Conservation (phyloP, 129 eudicot species). For the Ambrosia trifida region DNA sequence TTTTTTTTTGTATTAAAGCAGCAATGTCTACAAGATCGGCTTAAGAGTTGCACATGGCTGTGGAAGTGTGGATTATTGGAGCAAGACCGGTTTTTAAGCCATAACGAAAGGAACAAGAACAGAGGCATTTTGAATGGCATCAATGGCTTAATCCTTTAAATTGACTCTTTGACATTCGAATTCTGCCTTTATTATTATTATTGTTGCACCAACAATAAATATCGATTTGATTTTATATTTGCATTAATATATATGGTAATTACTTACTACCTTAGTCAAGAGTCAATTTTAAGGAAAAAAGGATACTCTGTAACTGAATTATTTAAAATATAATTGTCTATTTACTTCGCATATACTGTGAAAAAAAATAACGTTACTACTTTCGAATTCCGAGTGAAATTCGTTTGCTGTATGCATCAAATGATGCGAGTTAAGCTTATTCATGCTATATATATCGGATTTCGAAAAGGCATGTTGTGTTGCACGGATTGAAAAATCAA, state of each 20-base stretch:
- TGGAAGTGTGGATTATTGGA: conserved; percentile 17
- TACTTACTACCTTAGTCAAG: background rate
- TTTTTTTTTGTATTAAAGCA: background rate
- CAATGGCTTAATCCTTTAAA: conserved; percentile 5
- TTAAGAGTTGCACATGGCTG: conserved; percentile 1
- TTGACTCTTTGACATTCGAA: background rate
- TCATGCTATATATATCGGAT: no score
- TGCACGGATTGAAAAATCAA: no score
- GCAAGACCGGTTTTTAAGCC: background rate
- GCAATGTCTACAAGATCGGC: conserved; percentile 7
- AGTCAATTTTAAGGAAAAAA: no score
- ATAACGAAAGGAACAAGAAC: conserved; percentile 1
- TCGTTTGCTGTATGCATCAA: no score
- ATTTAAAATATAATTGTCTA: no score
- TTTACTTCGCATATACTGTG: background rate
- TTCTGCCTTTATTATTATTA: background rate
- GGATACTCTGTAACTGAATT: no score
- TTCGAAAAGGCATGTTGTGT: no score
- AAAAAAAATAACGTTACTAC: background rate
- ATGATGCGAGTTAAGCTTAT: no score
- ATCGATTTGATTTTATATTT: background rate
- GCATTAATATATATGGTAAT: background rate
- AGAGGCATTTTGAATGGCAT: conserved; percentile 15
- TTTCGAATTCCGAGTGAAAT: no score
- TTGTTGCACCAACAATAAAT: no score